phyloP scores from a whole-genome alignment of 768 basidiomycete genomes.

The Naganishia kalamii region DNA sequence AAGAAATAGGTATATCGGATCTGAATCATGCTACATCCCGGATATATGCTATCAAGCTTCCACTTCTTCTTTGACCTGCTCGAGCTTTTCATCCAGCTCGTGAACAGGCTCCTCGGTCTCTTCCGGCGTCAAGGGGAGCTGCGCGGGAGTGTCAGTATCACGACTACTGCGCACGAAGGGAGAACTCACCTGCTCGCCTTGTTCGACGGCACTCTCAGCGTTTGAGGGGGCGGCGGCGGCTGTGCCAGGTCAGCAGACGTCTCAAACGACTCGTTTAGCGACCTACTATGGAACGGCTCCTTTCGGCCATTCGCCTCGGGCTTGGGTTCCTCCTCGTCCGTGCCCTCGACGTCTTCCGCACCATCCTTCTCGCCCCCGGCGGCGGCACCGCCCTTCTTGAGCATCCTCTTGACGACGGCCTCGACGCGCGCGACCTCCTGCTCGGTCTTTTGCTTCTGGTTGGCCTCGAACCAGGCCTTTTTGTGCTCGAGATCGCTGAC shows the following conservation, averaged over 20 bases:
- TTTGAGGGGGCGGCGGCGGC: slow-evolving; percentile 36
- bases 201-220: slow-evolving; percentile 31
- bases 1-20: background rate
- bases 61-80: slow-evolving; percentile 18
- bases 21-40: too few species aligned
- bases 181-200: slow-evolving; percentile 36
- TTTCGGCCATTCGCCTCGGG: slow-evolving; percentile 30
- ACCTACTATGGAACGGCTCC: slow-evolving; percentile 44
- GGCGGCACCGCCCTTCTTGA: slow-evolving; percentile 40
- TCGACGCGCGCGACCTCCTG: slow-evolving; percentile 45
- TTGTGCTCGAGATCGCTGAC: slow-evolving; percentile 87
- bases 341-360: background rate
- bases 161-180: background rate
- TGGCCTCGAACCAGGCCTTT: slow-evolving; percentile 90
- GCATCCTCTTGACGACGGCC: slow-evolving; percentile 41
- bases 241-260: slow-evolving; percentile 25
- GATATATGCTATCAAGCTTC: background rate
- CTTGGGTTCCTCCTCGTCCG: background rate
- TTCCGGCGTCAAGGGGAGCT: slow-evolving; percentile 15
- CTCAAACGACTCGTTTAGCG: background rate
- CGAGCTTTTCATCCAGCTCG: slow-evolving; percentile 16
- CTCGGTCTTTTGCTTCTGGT: slow-evolving; percentile 58
- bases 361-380: slow-evolving; percentile 16
- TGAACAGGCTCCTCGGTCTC: slow-evolving; percentile 1
- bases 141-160: background rate